Conservation (phyloP, 202 grass and related monocot species). For the Zoysia matrella region DNA sequence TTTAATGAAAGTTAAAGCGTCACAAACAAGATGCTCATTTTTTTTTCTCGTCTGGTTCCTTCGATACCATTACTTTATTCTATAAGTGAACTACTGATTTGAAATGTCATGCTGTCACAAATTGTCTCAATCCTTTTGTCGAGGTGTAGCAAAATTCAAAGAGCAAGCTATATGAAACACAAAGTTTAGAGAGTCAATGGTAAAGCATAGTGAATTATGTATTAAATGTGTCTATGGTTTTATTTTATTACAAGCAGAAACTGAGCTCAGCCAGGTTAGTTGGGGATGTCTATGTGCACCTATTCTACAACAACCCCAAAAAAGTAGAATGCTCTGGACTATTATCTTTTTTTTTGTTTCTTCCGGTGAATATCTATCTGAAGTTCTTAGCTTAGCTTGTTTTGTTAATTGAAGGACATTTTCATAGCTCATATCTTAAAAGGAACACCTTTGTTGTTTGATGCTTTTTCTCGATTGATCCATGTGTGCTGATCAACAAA, state of each 20-base stretch:
- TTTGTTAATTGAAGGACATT: neutral
- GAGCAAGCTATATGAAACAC: neutral
- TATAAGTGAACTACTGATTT: neutral
- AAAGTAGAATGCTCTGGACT: neutral
- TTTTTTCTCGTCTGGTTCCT: constrained; percentile 6
- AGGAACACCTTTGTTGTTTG: neutral
- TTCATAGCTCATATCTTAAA: neutral
- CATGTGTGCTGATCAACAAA: neutral
- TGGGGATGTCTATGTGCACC: neutral
- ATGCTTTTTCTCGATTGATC: neutral
- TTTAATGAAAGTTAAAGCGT: constrained; percentile 10
- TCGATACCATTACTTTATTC: neutral
- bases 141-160: neutral
- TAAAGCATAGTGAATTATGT: neutral
- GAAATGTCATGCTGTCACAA: neutral
- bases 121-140: neutral
- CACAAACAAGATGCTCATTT: constrained; percentile 33
- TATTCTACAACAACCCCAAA: neutral
- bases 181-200: neutral
- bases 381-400: neutral
- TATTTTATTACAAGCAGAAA: neutral
- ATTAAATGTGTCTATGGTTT: neutral
- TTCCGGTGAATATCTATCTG: no score
- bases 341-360: neutral
- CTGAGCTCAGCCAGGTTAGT: neutral